Percentiles rank a stretch among this genome's conserved stretches.
Conservation (phyloP, 352 stramenopile genomes). For the Phytophthora europaea region DNA sequence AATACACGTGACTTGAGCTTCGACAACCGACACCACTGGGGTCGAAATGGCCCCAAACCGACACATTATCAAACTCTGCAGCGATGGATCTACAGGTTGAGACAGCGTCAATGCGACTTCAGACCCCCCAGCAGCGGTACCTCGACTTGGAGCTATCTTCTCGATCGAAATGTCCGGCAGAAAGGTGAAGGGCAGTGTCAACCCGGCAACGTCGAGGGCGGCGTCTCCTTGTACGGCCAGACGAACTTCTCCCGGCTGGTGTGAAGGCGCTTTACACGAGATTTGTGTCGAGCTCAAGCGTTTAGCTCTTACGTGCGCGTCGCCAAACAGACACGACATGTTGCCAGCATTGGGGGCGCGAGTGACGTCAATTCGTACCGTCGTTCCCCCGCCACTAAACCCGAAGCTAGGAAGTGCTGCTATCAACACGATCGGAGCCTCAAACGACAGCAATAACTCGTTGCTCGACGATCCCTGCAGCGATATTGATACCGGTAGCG, state of each 20-base stretch:
- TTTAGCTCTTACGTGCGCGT: slow-evolving; percentile 16
- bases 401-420: slow-evolving; percentile 34
- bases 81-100: slow-evolving; percentile 9
- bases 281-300: slow-evolving; percentile 26
- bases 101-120: slow-evolving; percentile 40
- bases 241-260: slow-evolving; percentile 21
- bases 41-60: slow-evolving; percentile 39
- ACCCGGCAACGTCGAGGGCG: slow-evolving; percentile 10
- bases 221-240: slow-evolving; percentile 29
- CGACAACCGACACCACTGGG: slow-evolving; percentile 8
- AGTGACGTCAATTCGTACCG: slow-evolving; percentile 30
- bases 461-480: slow-evolving; percentile 34
- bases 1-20: slow-evolving; percentile 32
- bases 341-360: slow-evolving; percentile 5
- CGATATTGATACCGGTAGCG: slow-evolving; percentile 36
- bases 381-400: slow-evolving; percentile 41
- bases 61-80: slow-evolving; percentile 26
- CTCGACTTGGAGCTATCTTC: slow-evolving; percentile 27
- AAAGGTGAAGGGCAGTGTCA: slow-evolving; percentile 39
- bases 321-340: slow-evolving; percentile 46
- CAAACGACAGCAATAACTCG: slow-evolving; percentile 46
- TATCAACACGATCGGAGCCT: slow-evolving; percentile 30
- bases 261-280: slow-evolving; percentile 38
- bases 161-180: slow-evolving; percentile 42
- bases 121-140: slow-evolving; percentile 35